Percentiles rank a stretch among this genome's conserved stretches.
Evolutionary conservation across 352 stramenopile genomes (phyloP).

Genomic region (Pythium insidiosum): DNA sequence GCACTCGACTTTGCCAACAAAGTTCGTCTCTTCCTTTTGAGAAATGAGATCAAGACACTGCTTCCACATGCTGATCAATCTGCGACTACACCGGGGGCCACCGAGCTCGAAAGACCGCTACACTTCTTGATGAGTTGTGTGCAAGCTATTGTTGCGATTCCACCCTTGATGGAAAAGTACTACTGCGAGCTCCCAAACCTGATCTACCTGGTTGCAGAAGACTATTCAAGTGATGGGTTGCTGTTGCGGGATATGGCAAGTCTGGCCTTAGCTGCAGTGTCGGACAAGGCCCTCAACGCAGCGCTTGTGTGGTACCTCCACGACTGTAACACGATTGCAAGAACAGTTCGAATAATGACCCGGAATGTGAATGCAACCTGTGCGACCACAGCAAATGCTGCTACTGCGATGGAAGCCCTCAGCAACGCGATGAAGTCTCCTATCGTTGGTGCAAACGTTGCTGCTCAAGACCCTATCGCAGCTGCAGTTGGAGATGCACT

Average conservation of each 20-base stretch:
- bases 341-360: slow-evolving; percentile 34
- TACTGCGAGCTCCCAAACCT: slow-evolving; percentile 66
- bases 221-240: slow-evolving; percentile 37
- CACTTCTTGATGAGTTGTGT: slow-evolving; percentile 58
- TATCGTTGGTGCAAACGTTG: slow-evolving; percentile 2
- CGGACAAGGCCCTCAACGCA: slow-evolving; percentile 61
- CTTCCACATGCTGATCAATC: background rate
- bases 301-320: slow-evolving; percentile 71
- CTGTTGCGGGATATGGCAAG: slow-evolving; percentile 42
- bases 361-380: slow-evolving; percentile 23
- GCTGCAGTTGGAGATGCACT: slow-evolving; percentile 64
- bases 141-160: slow-evolving; percentile 39
- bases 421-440: slow-evolving; percentile 8
- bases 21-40: slow-evolving; percentile 33
- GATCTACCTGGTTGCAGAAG: slow-evolving; percentile 45
- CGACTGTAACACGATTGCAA: slow-evolving; percentile 43
- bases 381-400: slow-evolving; percentile 24
- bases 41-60: slow-evolving; percentile 32
- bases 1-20: slow-evolving; percentile 58
- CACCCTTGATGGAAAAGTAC: slow-evolving; percentile 47
- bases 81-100: background rate
- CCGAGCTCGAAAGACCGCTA: slow-evolving; percentile 28
- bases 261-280: slow-evolving; percentile 32
- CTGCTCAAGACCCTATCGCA: slow-evolving; percentile 16
- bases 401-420: slow-evolving; percentile 20